Percentiles rank a stretch among this genome's conserved stretches.
Conservation (phyloP, 179 eudicot genomes). For the Silene noctiflora region DNA sequence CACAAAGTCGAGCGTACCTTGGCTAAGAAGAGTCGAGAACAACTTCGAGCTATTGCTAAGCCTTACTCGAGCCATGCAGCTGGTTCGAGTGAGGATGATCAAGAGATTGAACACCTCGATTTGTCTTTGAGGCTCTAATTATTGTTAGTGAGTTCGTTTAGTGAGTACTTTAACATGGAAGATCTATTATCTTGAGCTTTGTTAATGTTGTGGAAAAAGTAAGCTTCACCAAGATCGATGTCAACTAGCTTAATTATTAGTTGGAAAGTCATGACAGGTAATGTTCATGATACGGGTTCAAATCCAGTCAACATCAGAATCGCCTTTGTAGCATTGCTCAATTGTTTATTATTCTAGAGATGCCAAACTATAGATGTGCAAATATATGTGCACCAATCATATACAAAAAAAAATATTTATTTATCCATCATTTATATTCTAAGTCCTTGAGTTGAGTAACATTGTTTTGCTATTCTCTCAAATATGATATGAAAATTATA, state of each 20-base stretch:
- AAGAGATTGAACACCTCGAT: slow-evolving; percentile 22
- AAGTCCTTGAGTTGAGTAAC: too few species aligned
- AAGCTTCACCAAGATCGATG: too few species aligned
- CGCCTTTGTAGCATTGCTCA: background rate
- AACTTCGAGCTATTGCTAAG: background rate
- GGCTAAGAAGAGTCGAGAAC: slow-evolving; percentile 27
- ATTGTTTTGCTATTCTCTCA: too few species aligned
- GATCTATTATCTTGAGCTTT: background rate
- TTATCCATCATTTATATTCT: too few species aligned
- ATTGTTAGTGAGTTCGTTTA: background rate
- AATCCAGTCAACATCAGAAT: too few species aligned
- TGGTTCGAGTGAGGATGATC: slow-evolving; percentile 17
- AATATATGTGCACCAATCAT: background rate
- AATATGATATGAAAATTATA: too few species aligned
- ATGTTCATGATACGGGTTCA: too few species aligned
- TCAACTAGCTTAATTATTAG: too few species aligned
- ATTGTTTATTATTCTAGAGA: background rate
- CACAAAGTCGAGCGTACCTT: slow-evolving; percentile 37
- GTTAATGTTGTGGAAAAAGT: too few species aligned
- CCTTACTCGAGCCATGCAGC: background rate
- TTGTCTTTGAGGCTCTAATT: slow-evolving; percentile 26
- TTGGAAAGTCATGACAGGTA: too few species aligned
- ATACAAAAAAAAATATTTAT: too few species aligned
- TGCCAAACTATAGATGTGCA: background rate
- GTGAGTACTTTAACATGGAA: background rate